A percentile compares a stretch with the other conserved stretches of the same genome.
phyloP scores from a whole-genome alignment of 352 stramenopile genomes.

The Globisporangium okanoganense region DNA sequence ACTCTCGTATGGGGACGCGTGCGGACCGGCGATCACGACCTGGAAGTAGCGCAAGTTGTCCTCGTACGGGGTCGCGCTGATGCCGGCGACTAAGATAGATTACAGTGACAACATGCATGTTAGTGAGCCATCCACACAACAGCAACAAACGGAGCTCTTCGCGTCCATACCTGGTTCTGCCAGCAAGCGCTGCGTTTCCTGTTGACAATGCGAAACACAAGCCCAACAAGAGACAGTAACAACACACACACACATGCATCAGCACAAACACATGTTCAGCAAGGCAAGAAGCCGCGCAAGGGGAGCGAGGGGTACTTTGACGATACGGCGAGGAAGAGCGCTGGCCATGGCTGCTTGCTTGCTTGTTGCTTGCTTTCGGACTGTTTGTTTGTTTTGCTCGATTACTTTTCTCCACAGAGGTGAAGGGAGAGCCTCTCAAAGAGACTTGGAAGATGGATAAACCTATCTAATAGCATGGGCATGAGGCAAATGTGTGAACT shows the following conservation, averaged over 20 bases:
- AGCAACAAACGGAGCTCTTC: neutral
- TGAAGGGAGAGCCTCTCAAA: neutral
- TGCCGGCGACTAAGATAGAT: slow-evolving; percentile 83
- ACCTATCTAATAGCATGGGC: neutral
- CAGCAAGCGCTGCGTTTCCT: slow-evolving; percentile 95
- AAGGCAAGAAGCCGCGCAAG: neutral
- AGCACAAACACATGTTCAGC: neutral
- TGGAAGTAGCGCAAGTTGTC: slow-evolving; percentile 99
- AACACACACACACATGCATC: neutral
- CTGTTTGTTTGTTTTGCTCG: neutral
- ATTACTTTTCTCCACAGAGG: slow-evolving; percentile 4
- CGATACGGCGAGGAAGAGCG: slow-evolving; percentile 63
- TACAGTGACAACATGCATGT: neutral
- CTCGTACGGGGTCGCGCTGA: slow-evolving; percentile 95
- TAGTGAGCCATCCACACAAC: neutral
- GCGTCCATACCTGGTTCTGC: slow-evolving; percentile 79
- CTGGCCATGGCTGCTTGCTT: slow-evolving; percentile 38
- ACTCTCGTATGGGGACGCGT: slow-evolving; percentile 95
- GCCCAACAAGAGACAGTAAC: neutral
- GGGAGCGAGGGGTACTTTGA: slow-evolving; percentile 40
- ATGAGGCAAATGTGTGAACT: neutral
- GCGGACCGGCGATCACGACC: slow-evolving; percentile 95
- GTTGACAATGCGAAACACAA: slow-evolving; percentile 1
- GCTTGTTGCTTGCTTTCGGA: slow-evolving; percentile 3
- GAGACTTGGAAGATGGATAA: neutral